These are phyloP conservation scores for Plasmopara halstedii DNA, from an alignment of 352 stramenopile species.

Conservation along the genomic window DNA sequence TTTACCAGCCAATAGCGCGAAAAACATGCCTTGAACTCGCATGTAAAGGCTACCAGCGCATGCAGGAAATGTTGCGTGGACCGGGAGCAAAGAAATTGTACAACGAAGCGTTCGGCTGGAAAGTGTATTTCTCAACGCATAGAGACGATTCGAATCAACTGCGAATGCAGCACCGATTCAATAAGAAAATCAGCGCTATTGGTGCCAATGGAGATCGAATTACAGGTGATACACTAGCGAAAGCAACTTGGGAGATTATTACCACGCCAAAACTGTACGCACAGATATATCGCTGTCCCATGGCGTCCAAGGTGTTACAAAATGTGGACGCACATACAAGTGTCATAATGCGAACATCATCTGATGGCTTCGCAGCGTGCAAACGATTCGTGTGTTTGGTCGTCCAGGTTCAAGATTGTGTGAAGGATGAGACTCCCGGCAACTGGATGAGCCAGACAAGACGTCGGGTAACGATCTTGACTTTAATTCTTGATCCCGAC, in stretches of 20 bases:
- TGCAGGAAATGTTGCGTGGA: slow-evolving; percentile 18
- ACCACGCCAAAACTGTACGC: slow-evolving; percentile 29
- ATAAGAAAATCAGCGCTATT: slow-evolving; percentile 23
- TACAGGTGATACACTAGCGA: slow-evolving; percentile 25
- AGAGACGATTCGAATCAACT: slow-evolving; percentile 4
- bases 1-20: slow-evolving; percentile 18
- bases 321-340: slow-evolving; percentile 29
- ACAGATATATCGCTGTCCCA: slow-evolving; percentile 28
- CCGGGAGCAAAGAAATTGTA: slow-evolving; percentile 14
- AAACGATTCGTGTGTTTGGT: slow-evolving; percentile 26
- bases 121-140: slow-evolving; percentile 26
- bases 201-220: slow-evolving; percentile 15
- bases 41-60: slow-evolving; percentile 13
- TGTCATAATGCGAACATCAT: slow-evolving; percentile 34
- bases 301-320: slow-evolving; percentile 36
- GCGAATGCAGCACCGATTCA: slow-evolving; percentile 31
- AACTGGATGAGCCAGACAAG: slow-evolving; percentile 8
- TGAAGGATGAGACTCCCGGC: slow-evolving; percentile 12
- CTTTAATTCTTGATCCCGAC: slow-evolving; percentile 19
- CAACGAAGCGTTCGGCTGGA: slow-evolving; percentile 28
- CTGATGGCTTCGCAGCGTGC: slow-evolving; percentile 24
- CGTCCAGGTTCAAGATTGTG: slow-evolving; percentile 23
- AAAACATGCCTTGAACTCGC: slow-evolving; percentile 18
- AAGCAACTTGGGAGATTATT: slow-evolving; percentile 32
- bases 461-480: slow-evolving; percentile 25